Base-by-base conservation (phyloP, 495 filamentous ascomycete genomes). In the Podospora anserina region DNA sequence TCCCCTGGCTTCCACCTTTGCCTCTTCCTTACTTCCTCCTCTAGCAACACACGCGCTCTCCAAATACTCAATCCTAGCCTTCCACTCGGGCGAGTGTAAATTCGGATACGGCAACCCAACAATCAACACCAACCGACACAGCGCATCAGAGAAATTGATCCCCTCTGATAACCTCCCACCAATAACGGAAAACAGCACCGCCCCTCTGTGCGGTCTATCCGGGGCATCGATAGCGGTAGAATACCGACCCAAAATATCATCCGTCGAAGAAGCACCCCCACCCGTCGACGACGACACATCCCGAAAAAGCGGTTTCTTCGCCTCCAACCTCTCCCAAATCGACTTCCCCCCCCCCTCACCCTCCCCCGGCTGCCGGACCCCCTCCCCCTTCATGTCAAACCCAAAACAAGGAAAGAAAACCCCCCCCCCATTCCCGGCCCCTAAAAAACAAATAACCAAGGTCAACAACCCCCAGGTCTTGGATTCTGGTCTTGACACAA, bases 381-480 rank as follows among this genome's bases (percentile, higher is more conserved):
- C n/a, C n/a, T n/a, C n/a, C n/a, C n/a, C n/a, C n/a, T n/a, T n/a
- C n/a, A n/a, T n/a, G n/a, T n/a, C n/a, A n/a, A n/a, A n/a, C n/a
- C n/a, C n/a, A n/a, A n/a, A n/a, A n/a, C n/a, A n/a, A n/a, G 96
- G 93, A 72, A 99, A 97, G 77, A 99, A 99, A 7, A 94, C 89
- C n/a, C n/a, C n/a, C n/a, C n/a, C n/a, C n/a, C n/a, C n/a, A n/a
- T n/a, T n/a, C n/a, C n/a, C n/a, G n/a, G n/a, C n/a, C n/a, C n/a
- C n/a, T n/a, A n/a, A n/a, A n/a, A n/a, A n/a, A n/a, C n/a, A n/a
- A n/a, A n/a, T n/a, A n/a, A n/a, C n/a, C n/a, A n/a, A n/a, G n/a
- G n/a, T n/a, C n/a, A n/a, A n/a, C n/a, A n/a, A n/a, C n/a, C n/a
- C n/a, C n/a, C n/a, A n/a, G n/a, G n/a, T n/a, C n/a, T n/a, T n/a